phyloP scores from a whole-genome alignment of 495 filamentous ascomycete species.

The Penicillium roqueforti region DNA sequence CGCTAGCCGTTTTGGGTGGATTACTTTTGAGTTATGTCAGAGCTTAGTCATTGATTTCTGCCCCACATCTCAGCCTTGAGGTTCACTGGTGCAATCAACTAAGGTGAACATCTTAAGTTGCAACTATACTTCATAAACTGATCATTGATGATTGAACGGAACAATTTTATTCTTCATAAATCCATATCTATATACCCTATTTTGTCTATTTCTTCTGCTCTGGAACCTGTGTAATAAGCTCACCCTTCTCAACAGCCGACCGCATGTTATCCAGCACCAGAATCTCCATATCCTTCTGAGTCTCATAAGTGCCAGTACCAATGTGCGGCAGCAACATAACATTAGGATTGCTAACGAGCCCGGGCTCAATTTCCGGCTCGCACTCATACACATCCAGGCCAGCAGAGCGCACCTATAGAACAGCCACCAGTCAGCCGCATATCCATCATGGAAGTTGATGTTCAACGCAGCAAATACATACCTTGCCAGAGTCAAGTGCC shows the following conservation, averaged over 20 bases:
- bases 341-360: slow-evolving; percentile 62
- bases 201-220: slow-evolving; percentile 53
- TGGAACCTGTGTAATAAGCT: slow-evolving; percentile 63
- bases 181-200: background rate
- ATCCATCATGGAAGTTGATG: background rate
- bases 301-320: slow-evolving; percentile 64
- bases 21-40: slow-evolving; percentile 6
- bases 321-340: slow-evolving; percentile 79
- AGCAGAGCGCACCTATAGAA: slow-evolving; percentile 40
- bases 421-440: background rate
- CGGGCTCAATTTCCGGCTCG: slow-evolving; percentile 68
- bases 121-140: background rate
- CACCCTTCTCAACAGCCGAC: slow-evolving; percentile 58
- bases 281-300: slow-evolving; percentile 73
- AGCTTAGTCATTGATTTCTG: slow-evolving; percentile 1
- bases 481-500: slow-evolving; percentile 64
- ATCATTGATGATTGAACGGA: background rate
- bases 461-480: slow-evolving; percentile 31
- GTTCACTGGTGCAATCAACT: background rate
- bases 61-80: background rate
- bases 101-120: background rate
- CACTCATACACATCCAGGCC: slow-evolving; percentile 83
- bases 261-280: slow-evolving; percentile 66
- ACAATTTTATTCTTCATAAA: background rate
- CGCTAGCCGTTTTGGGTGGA: slow-evolving; percentile 28